These are phyloP conservation scores for Candida buenavistaensis DNA, from an alignment of 1,139 yeast species.

Conservation along the genomic window DNA sequence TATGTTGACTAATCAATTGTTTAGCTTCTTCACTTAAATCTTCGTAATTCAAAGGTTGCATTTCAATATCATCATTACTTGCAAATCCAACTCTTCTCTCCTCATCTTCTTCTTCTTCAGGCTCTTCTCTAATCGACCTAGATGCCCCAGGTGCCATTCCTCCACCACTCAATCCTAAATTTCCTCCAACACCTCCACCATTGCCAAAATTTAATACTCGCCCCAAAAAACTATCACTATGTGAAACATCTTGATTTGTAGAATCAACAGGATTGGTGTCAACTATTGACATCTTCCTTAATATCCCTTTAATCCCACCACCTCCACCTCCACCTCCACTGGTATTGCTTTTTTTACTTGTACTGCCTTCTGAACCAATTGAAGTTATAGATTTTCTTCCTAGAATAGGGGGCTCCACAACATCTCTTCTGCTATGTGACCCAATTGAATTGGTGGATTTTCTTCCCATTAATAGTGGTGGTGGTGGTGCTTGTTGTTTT, in stretches of 20 bases:
- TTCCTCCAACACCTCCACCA: no score
- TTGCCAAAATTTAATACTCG: slow-evolving; percentile 28
- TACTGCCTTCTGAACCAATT: slow-evolving; percentile 2
- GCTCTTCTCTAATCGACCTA: slow-evolving; percentile 14
- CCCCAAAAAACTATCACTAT: slow-evolving; percentile 43
- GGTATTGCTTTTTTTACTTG: slow-evolving; percentile 3
- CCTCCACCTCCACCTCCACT: slow-evolving; percentile 11
- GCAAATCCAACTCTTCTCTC: slow-evolving; percentile 19
- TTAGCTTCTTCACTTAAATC: slow-evolving; percentile 43
- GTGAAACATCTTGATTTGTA: slow-evolving; percentile 18
- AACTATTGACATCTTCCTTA: slow-evolving; percentile 37
- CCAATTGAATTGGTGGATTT: no score
- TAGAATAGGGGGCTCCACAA: neutral
- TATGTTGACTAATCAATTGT: slow-evolving; percentile 37
- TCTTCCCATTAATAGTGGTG: slow-evolving; percentile 1
- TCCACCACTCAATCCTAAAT: slow-evolving; percentile 37
- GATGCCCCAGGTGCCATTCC: slow-evolving; percentile 47
- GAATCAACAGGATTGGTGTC: slow-evolving; percentile 25
- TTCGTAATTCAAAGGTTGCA: slow-evolving; percentile 33
- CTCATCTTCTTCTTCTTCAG: slow-evolving; percentile 20
- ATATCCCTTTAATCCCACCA: slow-evolving; percentile 29
- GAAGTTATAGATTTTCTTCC: slow-evolving; percentile 6
- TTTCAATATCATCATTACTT: slow-evolving; percentile 27
- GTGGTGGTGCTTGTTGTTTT: neutral
- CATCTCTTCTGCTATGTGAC: neutral